A percentile compares a stretch with the other conserved stretches of the same genome.
Conservation (phyloP, 768 basidiomycete species). For the Astraeus odoratus region DNA sequence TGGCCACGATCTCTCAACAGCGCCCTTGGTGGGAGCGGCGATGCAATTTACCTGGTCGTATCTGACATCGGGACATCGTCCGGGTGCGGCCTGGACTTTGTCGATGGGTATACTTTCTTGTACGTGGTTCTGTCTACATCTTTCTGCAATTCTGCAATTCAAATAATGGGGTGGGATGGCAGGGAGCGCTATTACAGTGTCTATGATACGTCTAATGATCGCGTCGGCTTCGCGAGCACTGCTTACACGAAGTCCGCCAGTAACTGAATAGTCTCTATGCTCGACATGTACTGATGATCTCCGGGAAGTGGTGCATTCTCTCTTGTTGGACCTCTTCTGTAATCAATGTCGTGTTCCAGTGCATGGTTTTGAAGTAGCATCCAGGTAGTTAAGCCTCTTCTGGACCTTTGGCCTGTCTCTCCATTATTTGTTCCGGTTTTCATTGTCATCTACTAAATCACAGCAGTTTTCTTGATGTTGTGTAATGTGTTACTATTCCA, state of each 20-base stretch:
- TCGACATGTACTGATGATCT: too few species aligned
- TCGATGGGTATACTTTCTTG: constrained; percentile 19
- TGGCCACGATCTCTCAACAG: constrained; percentile 29
- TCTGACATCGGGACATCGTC: constrained; percentile 12
- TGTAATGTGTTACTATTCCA: too few species aligned
- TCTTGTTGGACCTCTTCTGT: too few species aligned
- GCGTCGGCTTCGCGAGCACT: constrained; percentile 36
- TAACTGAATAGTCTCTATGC: constrained; percentile 7
- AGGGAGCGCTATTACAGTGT: constrained; percentile 39
- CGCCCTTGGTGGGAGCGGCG: constrained; percentile 20
- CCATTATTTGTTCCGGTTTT: too few species aligned
- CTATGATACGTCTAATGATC: constrained; percentile 32
- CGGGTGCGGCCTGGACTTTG: constrained; percentile 17
- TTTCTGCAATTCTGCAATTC: background rate
- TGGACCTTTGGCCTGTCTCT: too few species aligned
- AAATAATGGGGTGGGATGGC: background rate
- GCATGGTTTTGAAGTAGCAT: too few species aligned
- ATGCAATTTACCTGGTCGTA: constrained; percentile 25
- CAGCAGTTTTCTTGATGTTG: too few species aligned
- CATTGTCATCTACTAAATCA: too few species aligned
- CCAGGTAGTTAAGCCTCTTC: too few species aligned
- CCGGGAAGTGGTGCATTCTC: too few species aligned
- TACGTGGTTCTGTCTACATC: constrained; percentile 5
- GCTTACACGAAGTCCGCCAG: constrained; percentile 19
- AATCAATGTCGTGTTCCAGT: too few species aligned